Percentiles rank a stretch among this genome's conserved stretches.
These are phyloP conservation scores for Colletotrichum sublineola DNA, from an alignment of 2,329 filamentous ascomycete species.

Conservation along the genomic window DNA sequence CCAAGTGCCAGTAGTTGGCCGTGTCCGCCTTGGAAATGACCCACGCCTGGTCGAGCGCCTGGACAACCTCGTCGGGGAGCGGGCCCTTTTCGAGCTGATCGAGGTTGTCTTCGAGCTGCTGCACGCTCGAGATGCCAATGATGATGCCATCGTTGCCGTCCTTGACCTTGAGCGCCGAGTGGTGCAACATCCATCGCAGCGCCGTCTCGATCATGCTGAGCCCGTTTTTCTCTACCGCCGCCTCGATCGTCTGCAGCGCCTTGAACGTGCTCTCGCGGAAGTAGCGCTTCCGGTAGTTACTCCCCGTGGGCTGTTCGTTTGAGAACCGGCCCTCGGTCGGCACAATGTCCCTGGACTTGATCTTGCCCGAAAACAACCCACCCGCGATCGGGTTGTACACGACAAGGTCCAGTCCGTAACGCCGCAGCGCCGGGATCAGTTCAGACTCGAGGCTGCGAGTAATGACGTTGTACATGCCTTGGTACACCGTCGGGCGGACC, in stretches of 20 bases:
- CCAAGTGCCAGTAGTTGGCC: constrained; percentile 68
- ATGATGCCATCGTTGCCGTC: constrained; percentile 71
- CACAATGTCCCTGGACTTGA: constrained; percentile 73
- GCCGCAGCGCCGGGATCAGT: constrained; percentile 78
- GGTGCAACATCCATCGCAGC: constrained; percentile 80
- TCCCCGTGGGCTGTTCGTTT: constrained; percentile 62
- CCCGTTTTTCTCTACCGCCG: constrained; percentile 75
- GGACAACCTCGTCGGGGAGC: constrained; percentile 80
- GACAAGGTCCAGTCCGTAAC: constrained; percentile 84
- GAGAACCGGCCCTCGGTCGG: constrained; percentile 80
- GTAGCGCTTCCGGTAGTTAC: constrained; percentile 76
- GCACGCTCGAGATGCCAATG: constrained; percentile 69
- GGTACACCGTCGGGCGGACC: constrained; percentile 87
- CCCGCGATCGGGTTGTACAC: constrained; percentile 87
- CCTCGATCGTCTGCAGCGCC: constrained; percentile 77
- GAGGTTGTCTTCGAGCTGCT: constrained; percentile 71
- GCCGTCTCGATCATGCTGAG: constrained; percentile 80
- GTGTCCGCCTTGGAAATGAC: constrained; percentile 71
- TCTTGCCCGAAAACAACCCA: constrained; percentile 84
- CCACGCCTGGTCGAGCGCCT: constrained; percentile 85
- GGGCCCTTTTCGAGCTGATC: constrained; percentile 75
- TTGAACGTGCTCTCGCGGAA: constrained; percentile 75
- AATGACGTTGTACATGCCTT: constrained; percentile 89
- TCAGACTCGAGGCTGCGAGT: constrained; percentile 82
- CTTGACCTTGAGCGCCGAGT: constrained; percentile 70